These are phyloP conservation scores for Exophiala sp. DNA, from an alignment of 2,329 filamentous ascomycete species.

Conservation along the genomic window DNA sequence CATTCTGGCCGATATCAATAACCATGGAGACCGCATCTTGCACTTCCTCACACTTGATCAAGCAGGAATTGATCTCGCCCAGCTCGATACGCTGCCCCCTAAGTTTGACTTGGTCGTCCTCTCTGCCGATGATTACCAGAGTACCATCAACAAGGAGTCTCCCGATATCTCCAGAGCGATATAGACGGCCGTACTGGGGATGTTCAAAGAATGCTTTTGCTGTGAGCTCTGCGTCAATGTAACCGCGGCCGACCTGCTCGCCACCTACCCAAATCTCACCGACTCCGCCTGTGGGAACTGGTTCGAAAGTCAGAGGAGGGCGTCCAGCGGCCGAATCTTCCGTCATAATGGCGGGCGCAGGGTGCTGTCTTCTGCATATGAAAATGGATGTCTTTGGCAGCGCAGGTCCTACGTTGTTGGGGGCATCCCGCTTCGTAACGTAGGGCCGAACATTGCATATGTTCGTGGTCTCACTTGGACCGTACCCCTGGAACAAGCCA, in stretches of 20 bases:
- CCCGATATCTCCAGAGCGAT: constrained; percentile 76
- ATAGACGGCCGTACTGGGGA: constrained; percentile 63
- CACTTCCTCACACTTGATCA: constrained; percentile 50
- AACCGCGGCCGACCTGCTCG: constrained; percentile 69
- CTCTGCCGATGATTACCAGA: constrained; percentile 64
- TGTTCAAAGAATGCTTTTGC: constrained; percentile 63
- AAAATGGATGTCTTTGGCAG: constrained; percentile 72
- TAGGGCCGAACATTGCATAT: constrained; percentile 68
- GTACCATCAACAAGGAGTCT: constrained; percentile 71
- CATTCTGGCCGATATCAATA: constrained; percentile 39
- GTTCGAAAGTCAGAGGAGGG: constrained; percentile 37
- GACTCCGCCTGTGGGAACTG: constrained; percentile 63
- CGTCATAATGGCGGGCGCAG: background rate
- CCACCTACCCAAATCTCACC: constrained; percentile 87
- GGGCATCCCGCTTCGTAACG: constrained; percentile 52
- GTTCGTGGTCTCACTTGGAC: constrained; percentile 80
- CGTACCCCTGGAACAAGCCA: constrained; percentile 73
- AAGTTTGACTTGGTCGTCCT: constrained; percentile 76
- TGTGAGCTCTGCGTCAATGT: constrained; percentile 60
- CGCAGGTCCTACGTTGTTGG: constrained; percentile 69
- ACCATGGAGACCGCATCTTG: constrained; percentile 61
- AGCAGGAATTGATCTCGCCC: constrained; percentile 62
- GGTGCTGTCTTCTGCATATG: constrained; percentile 39
- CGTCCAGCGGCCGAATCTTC: no score
- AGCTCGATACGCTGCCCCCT: constrained; percentile 75